These are phyloP conservation scores for Pseudotsuga menziesii DNA, from an alignment of 75 land plant species.

Conservation along the genomic window DNA sequence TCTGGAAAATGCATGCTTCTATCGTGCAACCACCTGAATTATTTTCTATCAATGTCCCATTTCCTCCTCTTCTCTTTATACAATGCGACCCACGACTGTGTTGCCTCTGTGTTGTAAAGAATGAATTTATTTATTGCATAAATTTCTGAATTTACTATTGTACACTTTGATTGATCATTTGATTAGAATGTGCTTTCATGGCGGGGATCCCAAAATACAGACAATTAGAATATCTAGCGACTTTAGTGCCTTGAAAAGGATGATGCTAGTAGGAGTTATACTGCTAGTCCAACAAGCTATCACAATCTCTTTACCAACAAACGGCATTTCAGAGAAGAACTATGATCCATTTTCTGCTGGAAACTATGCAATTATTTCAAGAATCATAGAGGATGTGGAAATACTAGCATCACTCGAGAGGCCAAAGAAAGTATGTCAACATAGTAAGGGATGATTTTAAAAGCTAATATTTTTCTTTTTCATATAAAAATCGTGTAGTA, in stretches of 20 bases:
- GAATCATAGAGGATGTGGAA: slow-evolving; percentile 95
- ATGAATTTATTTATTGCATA: no score
- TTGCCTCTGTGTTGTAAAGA: no score
- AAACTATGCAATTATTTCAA: slow-evolving; percentile 75
- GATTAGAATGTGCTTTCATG: slow-evolving; percentile 82
- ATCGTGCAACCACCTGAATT: no score
- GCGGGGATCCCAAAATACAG: slow-evolving; percentile 64
- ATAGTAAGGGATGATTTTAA: neutral
- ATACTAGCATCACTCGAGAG: slow-evolving; percentile 92
- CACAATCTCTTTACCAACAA: slow-evolving; percentile 75
- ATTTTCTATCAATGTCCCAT: no score
- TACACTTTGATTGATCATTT: slow-evolving; percentile 75
- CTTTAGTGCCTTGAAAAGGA: slow-evolving; percentile 86
- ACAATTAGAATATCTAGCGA: slow-evolving; percentile 73
- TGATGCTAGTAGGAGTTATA: slow-evolving; percentile 97
- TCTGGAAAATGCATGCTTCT: no score
- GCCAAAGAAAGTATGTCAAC: slow-evolving; percentile 80
- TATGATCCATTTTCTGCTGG: slow-evolving; percentile 64
- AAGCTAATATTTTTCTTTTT: neutral
- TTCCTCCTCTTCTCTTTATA: no score
- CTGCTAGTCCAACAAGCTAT: slow-evolving; percentile 96
- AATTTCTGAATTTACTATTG: no score
- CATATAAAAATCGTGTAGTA: neutral
- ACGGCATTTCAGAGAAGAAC: slow-evolving; percentile 47
- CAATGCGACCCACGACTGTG: no score